phyloP scores from a whole-genome alignment of 495 filamentous ascomycete species.

The Jackrogersella minutella region DNA sequence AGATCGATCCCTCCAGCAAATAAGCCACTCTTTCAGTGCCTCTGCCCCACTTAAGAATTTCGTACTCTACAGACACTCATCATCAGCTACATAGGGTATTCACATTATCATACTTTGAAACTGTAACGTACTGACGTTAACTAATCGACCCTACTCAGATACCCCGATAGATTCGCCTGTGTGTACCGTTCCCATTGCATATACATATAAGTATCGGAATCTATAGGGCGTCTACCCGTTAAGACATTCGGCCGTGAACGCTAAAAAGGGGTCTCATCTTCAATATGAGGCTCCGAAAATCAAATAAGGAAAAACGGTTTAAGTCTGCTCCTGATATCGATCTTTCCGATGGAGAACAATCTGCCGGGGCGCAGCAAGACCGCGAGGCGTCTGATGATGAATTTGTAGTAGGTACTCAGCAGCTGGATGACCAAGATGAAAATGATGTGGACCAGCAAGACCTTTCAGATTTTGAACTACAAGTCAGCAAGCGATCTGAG shows the following conservation, averaged over 20 bases:
- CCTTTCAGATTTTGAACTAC: slow-evolving; percentile 24
- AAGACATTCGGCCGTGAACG: not conserved
- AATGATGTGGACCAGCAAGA: slow-evolving; percentile 17
- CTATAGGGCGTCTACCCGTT: not conserved
- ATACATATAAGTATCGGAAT: not conserved
- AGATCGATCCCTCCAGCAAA: slow-evolving; percentile 1
- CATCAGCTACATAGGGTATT: too few relatives aligned
- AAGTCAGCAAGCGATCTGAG: slow-evolving; percentile 9
- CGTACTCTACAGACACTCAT: not conserved
- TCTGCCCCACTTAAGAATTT: slow-evolving; percentile 10
- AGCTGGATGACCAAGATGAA: slow-evolving; percentile 30
- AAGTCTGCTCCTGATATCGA: not conserved
- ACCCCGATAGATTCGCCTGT: too few relatives aligned
- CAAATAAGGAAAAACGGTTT: slow-evolving; percentile 35
- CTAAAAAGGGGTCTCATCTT: too few relatives aligned
- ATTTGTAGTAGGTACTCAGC: slow-evolving; percentile 28
- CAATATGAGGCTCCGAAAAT: slow-evolving; percentile 39
- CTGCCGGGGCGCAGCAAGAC: not conserved
- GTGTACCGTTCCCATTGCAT: too few relatives aligned
- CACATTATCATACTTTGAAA: too few relatives aligned
- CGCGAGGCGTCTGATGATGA: slow-evolving; percentile 36
- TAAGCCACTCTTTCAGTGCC: slow-evolving; percentile 2
- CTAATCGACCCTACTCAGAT: too few relatives aligned
- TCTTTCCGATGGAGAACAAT: slow-evolving; percentile 30
- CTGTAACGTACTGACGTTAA: too few relatives aligned